Percentiles rank a stretch among this genome's conserved stretches.
Evolutionary conservation across 306 rosid species (phyloP).

Genomic region (apple (Malus domestica)): ASM211411v1 NC_041804.1:10275001-10275500

Average conservation of each 20-base stretch:
- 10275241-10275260: constrained; percentile 2
- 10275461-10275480: too few species aligned
- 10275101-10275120: constrained; percentile 61
- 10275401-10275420: background rate
- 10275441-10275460: background rate
- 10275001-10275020: constrained; percentile 78
- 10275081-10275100: constrained; percentile 70
- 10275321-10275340: constrained; percentile 1
- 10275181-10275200: constrained; percentile 18
- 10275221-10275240: constrained; percentile 28
- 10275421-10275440: background rate
- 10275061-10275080: constrained; percentile 68
- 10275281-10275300: constrained; percentile 17
- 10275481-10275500: too few species aligned
- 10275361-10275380: background rate
- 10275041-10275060: constrained; percentile 54
- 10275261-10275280: constrained; percentile 12
- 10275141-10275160: background rate
- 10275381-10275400: background rate
- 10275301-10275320: constrained; percentile 17
- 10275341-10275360: background rate
- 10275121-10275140: constrained; percentile 18
- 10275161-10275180: constrained; percentile 20
- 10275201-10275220: constrained; percentile 31
- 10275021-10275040: constrained; percentile 77